Evolutionary conservation across 1,284 basidiomycete species (phyloP), one percentile per base, ranked within the genome.

Genomic region (Cystobasidiaceae sp.): DNA sequence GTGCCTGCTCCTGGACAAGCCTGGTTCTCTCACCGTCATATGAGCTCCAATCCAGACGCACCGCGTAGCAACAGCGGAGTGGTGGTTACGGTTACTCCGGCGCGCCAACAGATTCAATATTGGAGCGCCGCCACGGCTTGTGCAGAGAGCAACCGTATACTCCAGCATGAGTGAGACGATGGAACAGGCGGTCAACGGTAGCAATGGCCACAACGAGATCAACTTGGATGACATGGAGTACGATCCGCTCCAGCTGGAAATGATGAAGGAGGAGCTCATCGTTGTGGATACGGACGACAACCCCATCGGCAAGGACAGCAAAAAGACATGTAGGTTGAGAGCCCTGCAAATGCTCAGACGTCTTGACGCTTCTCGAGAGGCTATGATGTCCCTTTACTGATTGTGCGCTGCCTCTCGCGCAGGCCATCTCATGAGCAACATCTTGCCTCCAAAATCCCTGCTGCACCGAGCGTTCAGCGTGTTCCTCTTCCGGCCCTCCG

Each of bases 391-490:
- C 44, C 41, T 13, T 25, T 5, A 41, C 37, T 43, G 43, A 34
- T 48, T 27, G 3, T 15, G 33, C 50, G 30, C 46, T 32, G 27
- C 19, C 37, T 19, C 17, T 60, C 15, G 9, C 23, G 37, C 75
- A 93, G 93, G 93, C 77, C 96, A 98, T 80, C 80, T 99, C 57
- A 98, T 98, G 94, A 86, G 88, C 77, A 96, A 96, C 78, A 98
- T 98, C 76, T 44, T 73, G 41, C 74, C 74, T 13, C 73, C 74
- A 2, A 27, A 66, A 74, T 93, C 93, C 28, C 84, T 98, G 30
- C 84, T 99, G 34, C 96, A 99, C 78, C 89, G 96, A 64, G 96
- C 96, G 11, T 99, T 99, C 81, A 97, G 93, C 70, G 92, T 88
- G 46, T 98, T 99, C 78, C 84, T 98, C 69, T 99, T 98, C 81